These are phyloP conservation scores for Gastrodia elata DNA, from an alignment of 106 monocot species.

Conservation along the genomic window DNA sequence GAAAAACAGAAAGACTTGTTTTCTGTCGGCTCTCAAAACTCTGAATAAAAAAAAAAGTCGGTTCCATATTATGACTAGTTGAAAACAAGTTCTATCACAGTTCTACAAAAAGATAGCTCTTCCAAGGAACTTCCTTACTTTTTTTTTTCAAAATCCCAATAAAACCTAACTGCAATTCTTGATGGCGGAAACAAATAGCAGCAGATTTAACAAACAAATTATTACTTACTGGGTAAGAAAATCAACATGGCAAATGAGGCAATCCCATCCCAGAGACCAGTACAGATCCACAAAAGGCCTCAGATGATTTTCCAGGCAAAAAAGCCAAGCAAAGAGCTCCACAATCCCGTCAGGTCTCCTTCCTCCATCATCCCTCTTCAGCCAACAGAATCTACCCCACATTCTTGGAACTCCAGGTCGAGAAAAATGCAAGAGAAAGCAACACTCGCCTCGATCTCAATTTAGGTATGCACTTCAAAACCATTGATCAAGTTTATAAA, in stretches of 20 bases:
- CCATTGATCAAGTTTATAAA: too few relatives aligned
- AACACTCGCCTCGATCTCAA: too few relatives aligned
- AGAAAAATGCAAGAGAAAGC: neutral
- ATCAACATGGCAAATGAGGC: constrained; percentile 75
- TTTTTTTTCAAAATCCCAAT: neutral
- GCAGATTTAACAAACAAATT: neutral
- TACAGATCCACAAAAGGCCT: constrained; percentile 49
- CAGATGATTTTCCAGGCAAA: constrained; percentile 66
- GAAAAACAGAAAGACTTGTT: neutral
- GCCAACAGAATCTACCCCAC: constrained; percentile 56
- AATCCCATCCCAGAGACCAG: constrained; percentile 60
- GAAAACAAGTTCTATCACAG: too few relatives aligned
- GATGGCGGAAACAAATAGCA: neutral
- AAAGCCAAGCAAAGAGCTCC: constrained; percentile 79
- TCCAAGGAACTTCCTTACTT: neutral
- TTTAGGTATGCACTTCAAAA: too few relatives aligned
- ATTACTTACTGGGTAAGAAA: constrained; percentile 57
- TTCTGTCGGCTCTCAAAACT: neutral
- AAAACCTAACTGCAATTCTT: neutral
- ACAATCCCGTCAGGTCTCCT: constrained; percentile 37
- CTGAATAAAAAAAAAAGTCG: neutral
- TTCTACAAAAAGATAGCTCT: neutral
- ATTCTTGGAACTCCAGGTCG: neutral
- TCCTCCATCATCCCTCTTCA: constrained; percentile 19
- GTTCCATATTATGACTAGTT: neutral